A percentile compares a stretch with the other conserved stretches of the same genome.
Conservation (phyloP, 148 eudicot species). For the Chenopodium album region DNA sequence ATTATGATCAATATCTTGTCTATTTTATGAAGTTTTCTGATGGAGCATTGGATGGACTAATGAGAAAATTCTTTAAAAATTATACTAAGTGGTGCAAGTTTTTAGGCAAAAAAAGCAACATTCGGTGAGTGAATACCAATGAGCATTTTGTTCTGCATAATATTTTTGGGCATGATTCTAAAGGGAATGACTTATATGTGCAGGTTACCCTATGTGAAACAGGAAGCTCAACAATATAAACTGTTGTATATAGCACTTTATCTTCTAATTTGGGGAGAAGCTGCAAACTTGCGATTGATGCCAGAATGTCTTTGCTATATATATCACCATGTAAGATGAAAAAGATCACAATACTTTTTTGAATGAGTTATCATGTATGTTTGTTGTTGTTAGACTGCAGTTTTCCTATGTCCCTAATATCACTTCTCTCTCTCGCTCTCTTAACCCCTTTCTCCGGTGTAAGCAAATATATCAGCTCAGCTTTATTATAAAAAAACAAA, state of each 20-base stretch:
- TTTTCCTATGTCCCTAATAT: neutral
- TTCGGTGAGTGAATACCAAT: slow-evolving; percentile 48
- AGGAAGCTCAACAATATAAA: slow-evolving; percentile 92
- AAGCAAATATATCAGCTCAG: neutral
- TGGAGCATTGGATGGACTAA: slow-evolving; percentile 68
- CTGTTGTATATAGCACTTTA: slow-evolving; percentile 79
- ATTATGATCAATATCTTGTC: slow-evolving; percentile 5
- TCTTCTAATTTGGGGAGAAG: slow-evolving; percentile 99
- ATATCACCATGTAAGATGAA: slow-evolving; percentile 91
- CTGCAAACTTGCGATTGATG: slow-evolving; percentile 89
- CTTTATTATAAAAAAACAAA: too few relatives aligned
- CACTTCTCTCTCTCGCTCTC: too few relatives aligned
- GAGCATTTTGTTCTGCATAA: neutral
- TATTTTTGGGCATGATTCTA: neutral
- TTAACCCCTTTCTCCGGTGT: neutral
- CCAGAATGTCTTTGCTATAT: slow-evolving; percentile 97
- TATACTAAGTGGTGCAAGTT: slow-evolving; percentile 97
- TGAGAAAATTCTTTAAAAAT: slow-evolving; percentile 94
- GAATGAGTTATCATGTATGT: neutral
- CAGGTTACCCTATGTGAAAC: slow-evolving; percentile 89
- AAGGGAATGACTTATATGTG: slow-evolving; percentile 30
- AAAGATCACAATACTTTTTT: neutral
- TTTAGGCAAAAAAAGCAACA: slow-evolving; percentile 74
- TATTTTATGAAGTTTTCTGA: slow-evolving; percentile 57
- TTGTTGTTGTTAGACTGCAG: neutral